These are phyloP conservation scores for Ustilago lituana DNA, from an alignment of 1,284 basidiomycete genomes.

Conservation along the genomic window DNA sequence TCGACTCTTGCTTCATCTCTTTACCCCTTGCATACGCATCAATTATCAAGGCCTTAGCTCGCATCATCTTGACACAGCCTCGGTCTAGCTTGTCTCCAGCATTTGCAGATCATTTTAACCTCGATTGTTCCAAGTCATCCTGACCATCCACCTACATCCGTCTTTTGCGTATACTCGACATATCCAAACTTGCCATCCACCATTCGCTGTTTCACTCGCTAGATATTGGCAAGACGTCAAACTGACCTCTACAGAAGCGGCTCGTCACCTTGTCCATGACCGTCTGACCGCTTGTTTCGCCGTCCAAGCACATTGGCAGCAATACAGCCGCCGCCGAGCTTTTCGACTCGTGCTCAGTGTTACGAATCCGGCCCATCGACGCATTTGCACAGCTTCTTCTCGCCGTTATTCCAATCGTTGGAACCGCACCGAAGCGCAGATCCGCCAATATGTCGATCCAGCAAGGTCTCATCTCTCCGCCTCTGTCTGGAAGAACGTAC, in stretches of 20 bases:
- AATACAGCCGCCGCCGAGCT: slow-evolving; percentile 1
- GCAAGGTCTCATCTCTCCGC: slow-evolving; percentile 41
- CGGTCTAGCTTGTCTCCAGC: neutral
- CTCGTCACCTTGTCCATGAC: slow-evolving; percentile 3
- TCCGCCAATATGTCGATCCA: slow-evolving; percentile 31
- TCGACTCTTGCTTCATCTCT: neutral
- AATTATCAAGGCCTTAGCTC: neutral
- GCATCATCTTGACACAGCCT: neutral
- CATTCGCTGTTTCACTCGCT: neutral
- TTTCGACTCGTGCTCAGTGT: slow-evolving; percentile 1
- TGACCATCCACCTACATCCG: too few relatives aligned
- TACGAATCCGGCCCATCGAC: neutral
- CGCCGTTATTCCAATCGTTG: too few relatives aligned
- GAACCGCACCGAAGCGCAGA: neutral
- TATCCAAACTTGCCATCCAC: neutral
- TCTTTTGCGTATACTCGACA: too few relatives aligned
- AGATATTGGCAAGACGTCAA: too few relatives aligned
- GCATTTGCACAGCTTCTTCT: neutral
- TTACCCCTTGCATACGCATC: neutral
- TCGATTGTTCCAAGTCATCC: too few relatives aligned
- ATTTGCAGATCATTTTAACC: too few relatives aligned
- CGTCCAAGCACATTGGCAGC: slow-evolving; percentile 1
- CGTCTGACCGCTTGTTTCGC: neutral
- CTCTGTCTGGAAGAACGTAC: slow-evolving; percentile 26
- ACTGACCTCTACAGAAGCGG: neutral